These are phyloP conservation scores for Globisporangium iwayamae DNA, from an alignment of 352 stramenopile genomes.

Conservation along the genomic window DNA sequence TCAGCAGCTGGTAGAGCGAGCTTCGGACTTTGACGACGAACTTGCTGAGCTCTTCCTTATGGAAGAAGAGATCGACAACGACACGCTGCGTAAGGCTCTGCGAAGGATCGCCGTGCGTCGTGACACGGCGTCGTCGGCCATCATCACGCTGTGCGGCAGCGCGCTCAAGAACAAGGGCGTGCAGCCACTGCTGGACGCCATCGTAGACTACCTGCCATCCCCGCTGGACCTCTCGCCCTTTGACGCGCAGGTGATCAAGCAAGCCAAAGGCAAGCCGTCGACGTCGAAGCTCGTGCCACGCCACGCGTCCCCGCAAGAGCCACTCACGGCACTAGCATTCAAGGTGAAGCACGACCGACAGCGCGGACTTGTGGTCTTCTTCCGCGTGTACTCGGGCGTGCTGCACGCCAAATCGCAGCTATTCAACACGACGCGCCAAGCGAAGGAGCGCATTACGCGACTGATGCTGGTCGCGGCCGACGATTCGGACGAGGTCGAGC, in stretches of 20 bases:
- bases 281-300: conserved; percentile 26
- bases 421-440: conserved; percentile 61
- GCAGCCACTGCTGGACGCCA: conserved; percentile 97
- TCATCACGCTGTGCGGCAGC: conserved; percentile 61
- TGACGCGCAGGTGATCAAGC: conserved; percentile 40
- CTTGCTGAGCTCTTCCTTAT: conserved; percentile 72
- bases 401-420: conserved; percentile 80
- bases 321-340: conserved; percentile 59
- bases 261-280: conserved; percentile 30
- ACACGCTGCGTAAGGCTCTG: conserved; percentile 49
- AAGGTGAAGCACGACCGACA: conserved; percentile 81
- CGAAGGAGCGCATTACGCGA: conserved; percentile 60
- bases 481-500: conserved; percentile 84
- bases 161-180: conserved; percentile 89
- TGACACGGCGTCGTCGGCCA: conserved; percentile 33
- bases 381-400: conserved; percentile 92
- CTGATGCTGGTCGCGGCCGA: conserved; percentile 90
- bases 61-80: conserved; percentile 55
- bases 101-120: conserved; percentile 57
- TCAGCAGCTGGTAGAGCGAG: conserved; percentile 57
- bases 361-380: conserved; percentile 86
- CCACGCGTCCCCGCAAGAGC: conserved; percentile 38
- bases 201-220: conserved; percentile 97
- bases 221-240: conserved; percentile 86
- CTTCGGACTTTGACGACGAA: conserved; percentile 69